These are phyloP conservation scores for Dipodascus geniculatus DNA, from an alignment of 805 yeast genomes.

Conservation along the genomic window DNA sequence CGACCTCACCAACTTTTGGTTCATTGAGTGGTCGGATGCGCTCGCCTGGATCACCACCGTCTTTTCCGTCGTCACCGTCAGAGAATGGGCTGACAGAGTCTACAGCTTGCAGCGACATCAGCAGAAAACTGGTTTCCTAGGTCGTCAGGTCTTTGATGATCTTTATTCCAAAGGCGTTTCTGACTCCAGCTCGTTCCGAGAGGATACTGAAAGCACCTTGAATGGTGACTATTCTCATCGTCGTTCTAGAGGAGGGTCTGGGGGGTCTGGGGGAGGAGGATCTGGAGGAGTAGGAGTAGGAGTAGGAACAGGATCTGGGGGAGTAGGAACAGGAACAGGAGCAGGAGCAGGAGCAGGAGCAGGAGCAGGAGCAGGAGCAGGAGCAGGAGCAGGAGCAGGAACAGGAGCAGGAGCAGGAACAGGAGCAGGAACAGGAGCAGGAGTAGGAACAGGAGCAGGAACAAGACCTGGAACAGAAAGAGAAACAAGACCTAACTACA, in stretches of 20 bases:
- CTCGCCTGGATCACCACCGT: slow-evolving; percentile 65
- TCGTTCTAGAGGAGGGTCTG: too few relatives aligned
- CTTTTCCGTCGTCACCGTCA: slow-evolving; percentile 58
- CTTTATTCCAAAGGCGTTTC: slow-evolving; percentile 24
- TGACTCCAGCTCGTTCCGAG: neutral
- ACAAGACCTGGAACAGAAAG: neutral
- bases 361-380: too few relatives aligned
- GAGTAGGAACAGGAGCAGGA: neutral
- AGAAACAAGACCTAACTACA: neutral
- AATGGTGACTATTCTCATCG: neutral
- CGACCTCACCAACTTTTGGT: slow-evolving; percentile 66
- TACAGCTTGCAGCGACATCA: slow-evolving; percentile 42
- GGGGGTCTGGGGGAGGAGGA: too few relatives aligned
- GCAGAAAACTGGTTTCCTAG: slow-evolving; percentile 63
- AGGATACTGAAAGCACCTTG: neutral
- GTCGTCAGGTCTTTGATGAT: slow-evolving; percentile 64
- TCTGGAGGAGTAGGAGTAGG: too few relatives aligned
- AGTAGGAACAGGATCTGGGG: too few relatives aligned
- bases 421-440: neutral
- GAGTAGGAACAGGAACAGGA: too few relatives aligned
- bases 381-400: too few relatives aligned
- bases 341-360: too few relatives aligned
- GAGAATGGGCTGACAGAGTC: slow-evolving; percentile 78
- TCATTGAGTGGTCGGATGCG: slow-evolving; percentile 59
- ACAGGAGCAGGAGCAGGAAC: too few relatives aligned